Conservation (phyloP, 192 early-diverging fungal species). For the Thoreauomyces humboldtii region DNA sequence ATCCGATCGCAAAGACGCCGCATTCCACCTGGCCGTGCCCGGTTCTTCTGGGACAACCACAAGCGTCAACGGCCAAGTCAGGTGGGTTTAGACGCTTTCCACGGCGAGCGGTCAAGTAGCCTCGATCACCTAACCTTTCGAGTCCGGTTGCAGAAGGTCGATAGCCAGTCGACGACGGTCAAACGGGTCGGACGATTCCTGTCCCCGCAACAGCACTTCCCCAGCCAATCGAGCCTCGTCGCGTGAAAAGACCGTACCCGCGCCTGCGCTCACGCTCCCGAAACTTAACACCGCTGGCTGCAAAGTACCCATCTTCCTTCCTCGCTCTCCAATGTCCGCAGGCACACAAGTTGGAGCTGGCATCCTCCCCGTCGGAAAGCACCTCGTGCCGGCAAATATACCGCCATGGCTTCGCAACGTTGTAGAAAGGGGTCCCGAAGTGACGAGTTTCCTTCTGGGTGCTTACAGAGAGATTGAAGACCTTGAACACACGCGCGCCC, state of each 20-base stretch:
- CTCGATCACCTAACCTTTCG: too few species aligned
- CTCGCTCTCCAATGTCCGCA: constrained; percentile 29
- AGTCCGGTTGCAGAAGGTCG: too few species aligned
- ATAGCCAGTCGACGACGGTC: constrained; percentile 30
- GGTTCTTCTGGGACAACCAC: too few species aligned
- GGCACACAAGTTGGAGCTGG: constrained; percentile 8
- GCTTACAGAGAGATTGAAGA: constrained; percentile 22
- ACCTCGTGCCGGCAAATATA: constrained; percentile 6
- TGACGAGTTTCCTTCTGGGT: neutral
- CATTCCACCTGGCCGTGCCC: too few species aligned
- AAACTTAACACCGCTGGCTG: constrained; percentile 28
- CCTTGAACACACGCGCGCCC: constrained; percentile 7
- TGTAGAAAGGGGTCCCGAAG: constrained; percentile 4
- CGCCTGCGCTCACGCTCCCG: constrained; percentile 13
- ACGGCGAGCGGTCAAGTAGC: too few species aligned
- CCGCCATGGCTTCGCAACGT: constrained; percentile 21
- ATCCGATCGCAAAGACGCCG: too few species aligned
- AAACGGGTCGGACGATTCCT: constrained; percentile 15
- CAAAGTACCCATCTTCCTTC: constrained; percentile 10
- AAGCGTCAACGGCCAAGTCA: too few species aligned
- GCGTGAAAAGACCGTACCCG: neutral
- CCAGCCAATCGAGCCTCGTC: neutral
- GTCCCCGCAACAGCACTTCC: neutral
- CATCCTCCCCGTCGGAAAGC: constrained; percentile 8
- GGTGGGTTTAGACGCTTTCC: too few species aligned